These are phyloP conservation scores for Ogataea dorogensis DNA, from an alignment of 805 yeast species.

Conservation along the genomic window DNA sequence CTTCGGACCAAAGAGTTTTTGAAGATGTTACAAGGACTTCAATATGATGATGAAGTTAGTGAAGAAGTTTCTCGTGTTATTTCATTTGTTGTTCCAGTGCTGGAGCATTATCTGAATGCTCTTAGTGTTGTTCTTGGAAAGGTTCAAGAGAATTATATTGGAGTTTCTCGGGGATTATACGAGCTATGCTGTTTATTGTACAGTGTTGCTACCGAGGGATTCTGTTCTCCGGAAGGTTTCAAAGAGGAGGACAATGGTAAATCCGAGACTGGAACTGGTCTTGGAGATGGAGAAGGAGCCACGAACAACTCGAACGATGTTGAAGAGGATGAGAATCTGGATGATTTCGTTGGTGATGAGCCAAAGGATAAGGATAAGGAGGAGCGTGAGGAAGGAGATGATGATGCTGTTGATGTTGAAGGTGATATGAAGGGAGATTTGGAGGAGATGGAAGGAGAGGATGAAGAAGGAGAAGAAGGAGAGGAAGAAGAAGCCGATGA, in stretches of 20 bases:
- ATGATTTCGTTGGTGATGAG: slow-evolving; percentile 71
- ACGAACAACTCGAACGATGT: slow-evolving; percentile 77
- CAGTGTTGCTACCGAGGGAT: slow-evolving; percentile 73
- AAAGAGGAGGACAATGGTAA: slow-evolving; percentile 58
- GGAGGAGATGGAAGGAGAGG: slow-evolving; percentile 73
- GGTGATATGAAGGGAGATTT: slow-evolving; percentile 96
- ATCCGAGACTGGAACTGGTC: slow-evolving; percentile 87
- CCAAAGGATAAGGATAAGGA: slow-evolving; percentile 50
- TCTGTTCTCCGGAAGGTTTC: slow-evolving; percentile 88
- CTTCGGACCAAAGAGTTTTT: slow-evolving; percentile 30
- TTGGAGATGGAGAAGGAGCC: slow-evolving; percentile 81
- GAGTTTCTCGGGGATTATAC: slow-evolving; percentile 60
- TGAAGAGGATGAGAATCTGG: slow-evolving; percentile 87
- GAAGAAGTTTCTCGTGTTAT: slow-evolving; percentile 45
- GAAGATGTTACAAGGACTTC: slow-evolving; percentile 28
- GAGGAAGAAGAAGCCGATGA: slow-evolving; percentile 71
- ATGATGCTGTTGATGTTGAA: slow-evolving; percentile 90
- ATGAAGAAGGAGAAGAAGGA: slow-evolving; percentile 48
- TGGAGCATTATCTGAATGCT: slow-evolving; percentile 58
- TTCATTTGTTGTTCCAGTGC: slow-evolving; percentile 59
- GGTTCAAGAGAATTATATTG: slow-evolving; percentile 47
- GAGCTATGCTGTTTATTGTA: slow-evolving; percentile 54
- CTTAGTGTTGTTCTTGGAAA: slow-evolving; percentile 42
- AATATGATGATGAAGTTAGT: slow-evolving; percentile 39
- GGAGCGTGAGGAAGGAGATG: slow-evolving; percentile 64